Evolutionary conservation across 352 stramenopile genomes (phyloP).

Genomic region (Pythium phragmitis): DNA sequence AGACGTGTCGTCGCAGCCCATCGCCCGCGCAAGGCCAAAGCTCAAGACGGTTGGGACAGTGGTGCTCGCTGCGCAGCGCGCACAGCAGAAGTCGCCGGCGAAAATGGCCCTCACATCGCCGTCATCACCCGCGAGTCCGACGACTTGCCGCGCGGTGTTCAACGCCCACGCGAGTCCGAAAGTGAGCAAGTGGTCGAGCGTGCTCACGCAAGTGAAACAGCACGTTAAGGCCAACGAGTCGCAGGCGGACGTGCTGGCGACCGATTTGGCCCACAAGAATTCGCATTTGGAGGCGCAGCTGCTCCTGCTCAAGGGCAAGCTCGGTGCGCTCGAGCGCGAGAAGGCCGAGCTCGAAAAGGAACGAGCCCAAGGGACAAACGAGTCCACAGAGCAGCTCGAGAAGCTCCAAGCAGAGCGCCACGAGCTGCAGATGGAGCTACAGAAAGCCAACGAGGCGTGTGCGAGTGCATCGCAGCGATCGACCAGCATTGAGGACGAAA

Average conservation of each 20-base stretch:
- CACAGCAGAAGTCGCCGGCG: not conserved
- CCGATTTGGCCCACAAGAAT: constrained; percentile 22
- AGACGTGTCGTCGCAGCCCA: constrained; percentile 27
- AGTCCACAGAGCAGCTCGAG: not conserved
- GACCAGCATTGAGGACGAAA: not conserved
- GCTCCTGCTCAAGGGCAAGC: constrained; percentile 13
- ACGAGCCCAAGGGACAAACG: not conserved
- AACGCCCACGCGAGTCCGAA: constrained; percentile 22
- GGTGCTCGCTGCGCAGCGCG: constrained; percentile 27
- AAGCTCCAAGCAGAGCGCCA: not conserved
- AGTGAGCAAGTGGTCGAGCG: constrained; percentile 29
- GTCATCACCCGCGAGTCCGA: not conserved
- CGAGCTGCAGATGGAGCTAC: not conserved
- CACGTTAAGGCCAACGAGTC: not conserved
- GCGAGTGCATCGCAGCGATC: not conserved
- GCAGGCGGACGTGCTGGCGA: constrained; percentile 15
- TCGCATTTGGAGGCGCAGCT: constrained; percentile 19
- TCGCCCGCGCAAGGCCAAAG: constrained; percentile 1
- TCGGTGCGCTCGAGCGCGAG: constrained; percentile 12
- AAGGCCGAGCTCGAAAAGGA: constrained; percentile 2
- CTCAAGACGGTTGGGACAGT: constrained; percentile 22
- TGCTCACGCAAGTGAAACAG: constrained; percentile 10
- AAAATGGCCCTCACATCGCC: not conserved
- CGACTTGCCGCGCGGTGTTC: constrained; percentile 11
- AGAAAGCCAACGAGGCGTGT: not conserved